Conservation (phyloP, 2,329 filamentous ascomycete genomes). For the Epichloe sibirici region DNA sequence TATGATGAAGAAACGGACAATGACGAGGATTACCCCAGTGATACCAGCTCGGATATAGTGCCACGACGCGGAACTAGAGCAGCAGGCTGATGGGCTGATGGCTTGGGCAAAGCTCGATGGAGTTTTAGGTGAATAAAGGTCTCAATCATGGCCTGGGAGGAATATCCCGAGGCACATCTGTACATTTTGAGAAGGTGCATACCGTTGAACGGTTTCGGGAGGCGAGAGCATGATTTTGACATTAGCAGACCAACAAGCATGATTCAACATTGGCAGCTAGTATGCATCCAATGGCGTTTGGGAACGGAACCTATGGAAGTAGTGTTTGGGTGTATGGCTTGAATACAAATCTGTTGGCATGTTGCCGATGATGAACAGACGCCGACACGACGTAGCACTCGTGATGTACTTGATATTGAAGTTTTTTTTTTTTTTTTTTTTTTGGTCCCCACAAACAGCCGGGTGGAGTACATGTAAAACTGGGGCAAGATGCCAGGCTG, state of each 20-base stretch:
- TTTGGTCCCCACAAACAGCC: no score
- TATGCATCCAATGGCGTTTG: constrained; percentile 1
- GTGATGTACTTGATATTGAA: no score
- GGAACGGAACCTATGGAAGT: background rate
- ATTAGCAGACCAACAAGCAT: background rate
- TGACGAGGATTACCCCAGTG: constrained; percentile 9
- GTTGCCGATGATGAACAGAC: background rate
- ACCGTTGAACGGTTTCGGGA: background rate
- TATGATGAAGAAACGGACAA: constrained; percentile 15
- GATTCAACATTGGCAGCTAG: background rate
- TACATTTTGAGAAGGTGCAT: background rate
- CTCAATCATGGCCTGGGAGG: no score
- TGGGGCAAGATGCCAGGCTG: no score
- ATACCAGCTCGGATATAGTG: constrained; percentile 4
- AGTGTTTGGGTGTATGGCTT: background rate
- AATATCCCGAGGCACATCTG: no score
- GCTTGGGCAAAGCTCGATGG: background rate
- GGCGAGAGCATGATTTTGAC: background rate
- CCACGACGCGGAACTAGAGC: constrained; percentile 2
- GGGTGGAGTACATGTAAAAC: no score
- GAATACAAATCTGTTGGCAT: background rate
- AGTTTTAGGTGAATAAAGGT: background rate
- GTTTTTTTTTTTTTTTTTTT: no score
- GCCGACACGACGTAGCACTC: background rate
- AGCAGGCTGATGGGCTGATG: background rate